phyloP scores from a whole-genome alignment of 2,329 filamentous ascomycete species.

The Xylariaceae sp. region DNA sequence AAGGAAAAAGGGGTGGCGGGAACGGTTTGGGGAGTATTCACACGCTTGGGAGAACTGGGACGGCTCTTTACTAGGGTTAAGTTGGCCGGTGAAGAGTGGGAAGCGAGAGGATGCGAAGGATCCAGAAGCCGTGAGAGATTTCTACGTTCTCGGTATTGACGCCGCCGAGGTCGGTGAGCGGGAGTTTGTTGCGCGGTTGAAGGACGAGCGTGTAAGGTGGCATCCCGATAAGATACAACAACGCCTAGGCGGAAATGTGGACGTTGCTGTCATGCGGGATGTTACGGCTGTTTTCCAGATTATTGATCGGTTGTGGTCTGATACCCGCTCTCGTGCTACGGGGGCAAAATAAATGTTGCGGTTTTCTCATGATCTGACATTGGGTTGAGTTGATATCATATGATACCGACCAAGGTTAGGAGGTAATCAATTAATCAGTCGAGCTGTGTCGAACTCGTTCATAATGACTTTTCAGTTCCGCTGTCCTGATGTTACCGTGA shows the following conservation, averaged over 20 bases:
- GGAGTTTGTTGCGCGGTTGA: constrained; percentile 54
- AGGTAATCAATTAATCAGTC: too few relatives aligned
- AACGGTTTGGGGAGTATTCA: constrained; percentile 62
- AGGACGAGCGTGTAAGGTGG: constrained; percentile 86
- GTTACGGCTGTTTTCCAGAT: constrained; percentile 92
- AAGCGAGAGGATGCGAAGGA: constrained; percentile 36
- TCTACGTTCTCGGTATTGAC: constrained; percentile 55
- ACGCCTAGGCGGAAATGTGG: constrained; percentile 69
- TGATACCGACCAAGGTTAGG: too few relatives aligned
- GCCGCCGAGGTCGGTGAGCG: constrained; percentile 42
- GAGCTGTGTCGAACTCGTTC: too few relatives aligned
- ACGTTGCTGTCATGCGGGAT: constrained; percentile 66
- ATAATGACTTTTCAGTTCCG: too few relatives aligned
- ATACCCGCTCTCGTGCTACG: constrained; percentile 43
- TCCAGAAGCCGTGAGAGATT: constrained; percentile 37
- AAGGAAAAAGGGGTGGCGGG: constrained; percentile 49
- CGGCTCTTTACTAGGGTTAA: constrained; percentile 37
- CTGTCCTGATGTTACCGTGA: too few relatives aligned
- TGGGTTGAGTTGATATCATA: too few relatives aligned
- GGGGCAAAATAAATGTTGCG: too few relatives aligned
- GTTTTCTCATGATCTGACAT: too few relatives aligned
- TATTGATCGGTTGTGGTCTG: constrained; percentile 75
- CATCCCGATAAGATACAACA: constrained; percentile 98
- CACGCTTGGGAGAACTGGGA: constrained; percentile 59
- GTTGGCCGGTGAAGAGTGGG: constrained; percentile 72